Base-by-base conservation (phyloP, 2,329 filamentous ascomycete species). In the Gliomastix tumulicola region DNA sequence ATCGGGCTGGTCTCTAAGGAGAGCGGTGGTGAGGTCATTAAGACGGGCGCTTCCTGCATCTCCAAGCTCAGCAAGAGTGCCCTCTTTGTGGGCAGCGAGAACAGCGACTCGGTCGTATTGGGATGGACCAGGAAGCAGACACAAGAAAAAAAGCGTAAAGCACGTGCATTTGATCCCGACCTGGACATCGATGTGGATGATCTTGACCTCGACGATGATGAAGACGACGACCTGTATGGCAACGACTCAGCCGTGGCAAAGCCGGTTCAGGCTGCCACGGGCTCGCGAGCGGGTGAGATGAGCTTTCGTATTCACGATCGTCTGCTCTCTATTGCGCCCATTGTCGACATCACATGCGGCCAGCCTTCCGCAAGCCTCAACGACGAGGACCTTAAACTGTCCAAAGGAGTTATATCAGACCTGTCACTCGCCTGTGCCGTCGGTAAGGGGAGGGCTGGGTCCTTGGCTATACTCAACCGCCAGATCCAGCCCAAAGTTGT, bases 51-150 rank as follows among this genome's bases (percentile, higher is more conserved):
- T 19, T 82, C 87, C 2, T 88, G 84, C 42, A 72, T 87, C 3
- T 77, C 79, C 18, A 76, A 71, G 36, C 56, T 97, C 4, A 76
- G 78, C 5, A 76, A 77, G 37, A 79, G 81, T 10, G 70, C 73
- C 15, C 55, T 97, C 21, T 98, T 98, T 53, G 61, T 94, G 18
- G 92, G 90, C 11, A 94, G 87, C 50, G 87, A 94, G 52, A 76
- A 82, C 38, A 75, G 80, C 8, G 86, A 97, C 47, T 94, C 90
- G 1, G 57, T 86, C 2, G 70, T 98, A 5, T 56, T 98, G 19
- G 82, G 85, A 17, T 96, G 88, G 83, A 79, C 76, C 25, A 74
- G 76, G 43, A 83, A 82, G 46, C 73, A 79, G 37, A 62, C 66
- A 10, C 74, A 79, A 41, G 74, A 74, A 35, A 81, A 80, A 48